Base-by-base conservation (phyloP, 1,284 basidiomycete genomes). In the Ustilago crameri region DNA sequence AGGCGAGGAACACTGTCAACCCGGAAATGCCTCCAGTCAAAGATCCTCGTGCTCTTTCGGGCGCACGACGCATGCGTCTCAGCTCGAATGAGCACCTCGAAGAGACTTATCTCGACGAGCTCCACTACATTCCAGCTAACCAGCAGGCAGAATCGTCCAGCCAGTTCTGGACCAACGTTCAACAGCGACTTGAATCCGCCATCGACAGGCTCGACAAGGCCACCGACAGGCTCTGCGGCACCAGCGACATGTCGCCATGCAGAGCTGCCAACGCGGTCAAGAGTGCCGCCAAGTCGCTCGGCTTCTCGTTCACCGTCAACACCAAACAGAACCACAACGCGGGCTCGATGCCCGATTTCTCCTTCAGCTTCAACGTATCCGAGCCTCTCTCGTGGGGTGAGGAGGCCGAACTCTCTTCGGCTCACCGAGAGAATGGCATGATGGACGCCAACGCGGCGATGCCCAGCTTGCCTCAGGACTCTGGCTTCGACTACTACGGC, bases 401-500 rank as follows among this genome's bases (percentile, higher is more conserved):
- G 10, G 69, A 72, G 54, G 62, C 69, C 5, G 48, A 66, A 8
- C 59, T 72, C 17, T 66, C 69, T n/a, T 42, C 54, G 1, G 43
- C 50, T 14, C 51, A 37, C 1, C 69, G 69, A n/a, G 55, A 60
- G 14, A 53, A 52, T 32, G 55, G 40, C 34, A 32, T 59, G 42
- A 46, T 66, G 14, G 37, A 66, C 40, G 46, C 23, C 24, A 51
- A 48, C n/a, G n/a, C n/a, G 22, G 44, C 48, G 10, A 45, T 72
- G 5, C 69, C 69, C 49, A 66, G 55, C 63, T 37, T 72, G 20
- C 74, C 70, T 27, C 4, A 44, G 10, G 74, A 73, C 41, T 75
- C 74, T 9, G 74, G 76, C n/a, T 78, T 78, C 57, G 54, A 70
- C 51, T 78, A 78, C 57, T 55, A 27, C 23, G 53, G 50, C 37